Evolutionary conservation across 495 filamentous ascomycete species (phyloP), one percentile per base, ranked within the genome.

Genomic region (Corynascus novoguineensis): DNA sequence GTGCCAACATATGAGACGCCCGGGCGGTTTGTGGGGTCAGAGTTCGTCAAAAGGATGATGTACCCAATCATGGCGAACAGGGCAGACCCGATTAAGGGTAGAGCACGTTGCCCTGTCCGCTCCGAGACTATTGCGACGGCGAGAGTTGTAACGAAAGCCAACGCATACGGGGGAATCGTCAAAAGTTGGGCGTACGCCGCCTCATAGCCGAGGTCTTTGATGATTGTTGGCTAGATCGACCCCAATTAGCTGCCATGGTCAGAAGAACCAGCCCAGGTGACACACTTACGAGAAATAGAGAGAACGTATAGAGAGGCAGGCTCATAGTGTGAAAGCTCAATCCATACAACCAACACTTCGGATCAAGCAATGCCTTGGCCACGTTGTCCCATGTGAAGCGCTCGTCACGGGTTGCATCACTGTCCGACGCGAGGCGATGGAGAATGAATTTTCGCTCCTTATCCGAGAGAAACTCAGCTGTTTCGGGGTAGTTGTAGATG

Each of bases 291-390:
- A 90, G 63, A 55, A 95, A 95, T 14, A 95, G 75, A 6, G 86
- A 86, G 27, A 90, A 73, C 0, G 86, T 89, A 66, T 93, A 93
- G 3, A 92, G 77, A 5, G 87, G 86, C 11, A 92, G 69, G 52
- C 83, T 85, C 78, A 88, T 81, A 9, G 86, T 86, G 64, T 90
- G 85, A 60, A 89, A 90, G 0, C 78, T 82, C 0, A 90, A 62
- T 1, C 85, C 84, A 61, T 90, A 90, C 0, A 93, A 74, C 79
- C 84, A 86, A 58, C 86, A 83, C 65, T 89, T 90, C 15, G 83
- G 78, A 50, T 93, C 88, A 40, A 77, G 76, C 24, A 87, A 64
- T 6, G 87, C 87, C n/a, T 78, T 74, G 47, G 65, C 59, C 0
- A 90, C 84, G 14, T 84, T 83, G 0, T 59, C 68, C 84, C 87